Evolutionary conservation across 2,329 filamentous ascomycete genomes (phyloP), one percentile per base, ranked within the genome.

Genomic region (Pyricularia pennisetigena): DNA sequence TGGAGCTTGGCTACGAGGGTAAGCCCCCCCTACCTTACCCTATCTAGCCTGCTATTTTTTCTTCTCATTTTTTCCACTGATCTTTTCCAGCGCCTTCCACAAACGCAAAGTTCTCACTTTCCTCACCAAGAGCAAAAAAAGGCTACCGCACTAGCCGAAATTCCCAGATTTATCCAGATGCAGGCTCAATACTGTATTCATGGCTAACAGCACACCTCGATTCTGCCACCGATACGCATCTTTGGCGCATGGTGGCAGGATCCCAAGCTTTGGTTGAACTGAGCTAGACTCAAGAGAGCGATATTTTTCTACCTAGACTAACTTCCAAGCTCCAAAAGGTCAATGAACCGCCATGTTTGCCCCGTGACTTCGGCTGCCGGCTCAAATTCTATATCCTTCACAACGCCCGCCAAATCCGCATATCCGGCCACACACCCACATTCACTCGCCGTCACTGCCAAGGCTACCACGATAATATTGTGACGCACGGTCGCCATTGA

Each of bases 401-500:
- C 57, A n/a, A 61, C 57, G 24, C 24, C 57, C 57, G 57, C 23
- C 57, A 14, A 26, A 61, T 3, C 57, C 57, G 12, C 12, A 24
- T n/a, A 26, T n/a, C 57, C 57, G 24, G 24, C 16, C 23, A 24
- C 57, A 26, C 57, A 61, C 9, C 23, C 64, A 26, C 26, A 7
- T n/a, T 54, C 41, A 26, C 20, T 66, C 26, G 24, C 23, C 23
- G 9, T 29, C 64, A 6, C 62, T n/a, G 35, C 28, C 14, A 32
- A 67, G 54, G 68, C 32, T 65, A 71, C 41, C 61, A 70, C 7
- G 12, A 29, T 57, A 63, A 65, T 10, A 28, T 65, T 6, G 59
- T 64, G 10, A 68, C 69, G 35, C 32, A 23, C 32, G 24, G 24
- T 30, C 10, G 26, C 26, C 65, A 10, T 49, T 26, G 23, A 74